A percentile compares a stretch with the other conserved stretches of the same genome.
phyloP scores from a whole-genome alignment of 345 rosid species.

The Citrus reticulata region DNA sequence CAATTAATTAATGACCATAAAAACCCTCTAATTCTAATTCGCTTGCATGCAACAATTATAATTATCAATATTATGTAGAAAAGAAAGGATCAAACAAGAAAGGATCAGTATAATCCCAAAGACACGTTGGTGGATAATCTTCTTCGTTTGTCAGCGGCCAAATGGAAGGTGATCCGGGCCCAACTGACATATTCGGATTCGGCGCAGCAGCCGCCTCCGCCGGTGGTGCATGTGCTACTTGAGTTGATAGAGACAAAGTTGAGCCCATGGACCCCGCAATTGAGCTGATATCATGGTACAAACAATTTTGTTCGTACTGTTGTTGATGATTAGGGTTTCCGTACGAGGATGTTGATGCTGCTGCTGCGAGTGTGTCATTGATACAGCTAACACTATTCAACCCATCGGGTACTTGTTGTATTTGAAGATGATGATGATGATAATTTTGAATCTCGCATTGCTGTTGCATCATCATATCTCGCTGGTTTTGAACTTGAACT shows the following conservation, averaged over 20 bases:
- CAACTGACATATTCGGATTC: constrained; percentile 43
- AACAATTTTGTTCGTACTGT: background rate
- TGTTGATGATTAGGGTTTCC: constrained; percentile 27
- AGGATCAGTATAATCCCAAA: constrained; percentile 68
- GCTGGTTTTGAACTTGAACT: constrained; percentile 27
- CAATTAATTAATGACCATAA: background rate
- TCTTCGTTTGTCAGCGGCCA: constrained; percentile 72
- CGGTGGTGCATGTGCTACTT: constrained; percentile 33
- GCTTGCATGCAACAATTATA: constrained; percentile 4
- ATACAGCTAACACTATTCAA: background rate
- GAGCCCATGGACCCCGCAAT: constrained; percentile 46
- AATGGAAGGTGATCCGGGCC: constrained; percentile 42
- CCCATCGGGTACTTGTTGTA: background rate
- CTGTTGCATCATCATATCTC: constrained; percentile 14
- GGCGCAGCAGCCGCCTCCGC: constrained; percentile 17
- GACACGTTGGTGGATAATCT: constrained; percentile 38
- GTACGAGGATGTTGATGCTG: constrained; percentile 15
- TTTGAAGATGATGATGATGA: constrained; percentile 3
- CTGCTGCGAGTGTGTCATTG: background rate
- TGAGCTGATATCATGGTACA: constrained; percentile 32
- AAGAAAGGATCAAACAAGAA: constrained; percentile 46
- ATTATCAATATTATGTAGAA: background rate
- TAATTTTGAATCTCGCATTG: background rate
- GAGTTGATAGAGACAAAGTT: constrained; percentile 35
- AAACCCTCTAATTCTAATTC: background rate